Evolutionary conservation across 2,329 filamentous ascomycete genomes (phyloP).

Genomic region (Alternaria burnsii): DNA sequence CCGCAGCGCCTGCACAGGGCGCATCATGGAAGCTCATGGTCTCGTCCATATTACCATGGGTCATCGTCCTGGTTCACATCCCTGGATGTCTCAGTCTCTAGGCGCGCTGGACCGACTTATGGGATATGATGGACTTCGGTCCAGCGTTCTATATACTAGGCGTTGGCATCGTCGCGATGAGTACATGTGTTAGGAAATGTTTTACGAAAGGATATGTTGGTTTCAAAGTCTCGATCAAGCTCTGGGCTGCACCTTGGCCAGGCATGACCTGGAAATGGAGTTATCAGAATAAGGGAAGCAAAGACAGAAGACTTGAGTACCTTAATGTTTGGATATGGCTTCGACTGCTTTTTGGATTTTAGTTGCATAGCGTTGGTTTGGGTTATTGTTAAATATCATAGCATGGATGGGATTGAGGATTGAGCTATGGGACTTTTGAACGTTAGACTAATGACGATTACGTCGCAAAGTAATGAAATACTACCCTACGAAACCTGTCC

Average conservation of each 20-base stretch:
- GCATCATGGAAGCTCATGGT: conserved; percentile 4
- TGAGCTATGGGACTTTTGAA: conserved; percentile 1
- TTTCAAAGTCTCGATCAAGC: conserved; percentile 22
- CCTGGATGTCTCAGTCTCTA: conserved; percentile 9
- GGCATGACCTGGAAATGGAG: conserved; percentile 13
- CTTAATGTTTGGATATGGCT: not conserved
- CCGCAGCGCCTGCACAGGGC: conserved; percentile 16
- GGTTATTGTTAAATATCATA: not conserved
- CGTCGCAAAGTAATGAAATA: conserved; percentile 9
- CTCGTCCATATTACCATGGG: conserved; percentile 11
- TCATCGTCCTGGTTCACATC: conserved; percentile 12
- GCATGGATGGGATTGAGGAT: conserved; percentile 1
- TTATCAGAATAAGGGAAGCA: conserved; percentile 9
- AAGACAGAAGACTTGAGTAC: conserved; percentile 4
- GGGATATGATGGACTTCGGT: conserved; percentile 7
- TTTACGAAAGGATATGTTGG: conserved; percentile 17
- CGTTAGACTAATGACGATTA: conserved; percentile 11
- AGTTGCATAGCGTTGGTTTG: conserved; percentile 16
- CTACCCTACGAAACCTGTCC: not conserved
- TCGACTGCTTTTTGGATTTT: not conserved
- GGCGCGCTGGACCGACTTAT: conserved; percentile 8
- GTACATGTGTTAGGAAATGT: conserved; percentile 1
- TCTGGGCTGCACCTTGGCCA: conserved; percentile 19
- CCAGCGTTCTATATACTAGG: conserved; percentile 11
- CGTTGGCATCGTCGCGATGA: conserved; percentile 11